Evolutionary conservation across 208 protist species (phyloP).

Genomic region (Leishmania mexicana): DNA sequence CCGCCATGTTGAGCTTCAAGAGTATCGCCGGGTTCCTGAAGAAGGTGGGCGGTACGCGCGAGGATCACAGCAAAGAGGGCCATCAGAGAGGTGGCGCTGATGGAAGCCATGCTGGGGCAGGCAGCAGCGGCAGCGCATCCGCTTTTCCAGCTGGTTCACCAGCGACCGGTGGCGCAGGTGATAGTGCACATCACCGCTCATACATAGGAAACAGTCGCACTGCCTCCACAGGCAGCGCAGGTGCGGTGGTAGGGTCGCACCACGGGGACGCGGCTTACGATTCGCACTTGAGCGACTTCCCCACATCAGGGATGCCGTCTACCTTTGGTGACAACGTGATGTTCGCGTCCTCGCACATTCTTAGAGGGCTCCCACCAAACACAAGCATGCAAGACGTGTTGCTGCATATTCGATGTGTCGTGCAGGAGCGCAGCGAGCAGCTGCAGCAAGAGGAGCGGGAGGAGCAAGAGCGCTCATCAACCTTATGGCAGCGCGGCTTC

Average conservation of each 20-base stretch:
- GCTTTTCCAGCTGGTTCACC: background rate
- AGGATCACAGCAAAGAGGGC: constrained; percentile 17
- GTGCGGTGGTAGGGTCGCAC: background rate
- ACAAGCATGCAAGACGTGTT: constrained; percentile 63
- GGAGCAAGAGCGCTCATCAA: background rate
- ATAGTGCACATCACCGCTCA: background rate
- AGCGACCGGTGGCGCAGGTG: background rate
- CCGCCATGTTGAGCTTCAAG: constrained; percentile 60
- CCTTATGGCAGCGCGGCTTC: background rate
- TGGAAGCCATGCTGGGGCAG: background rate
- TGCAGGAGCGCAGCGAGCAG: constrained; percentile 33
- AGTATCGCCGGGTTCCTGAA: constrained; percentile 59
- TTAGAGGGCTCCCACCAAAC: constrained; percentile 53
- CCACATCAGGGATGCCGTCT: constrained; percentile 26
- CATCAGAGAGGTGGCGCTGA: constrained; percentile 2
- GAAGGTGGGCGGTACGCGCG: constrained; percentile 40
- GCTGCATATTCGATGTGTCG: constrained; percentile 49
- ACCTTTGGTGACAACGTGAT: constrained; percentile 36
- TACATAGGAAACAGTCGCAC: background rate
- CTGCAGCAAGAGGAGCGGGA: constrained; percentile 25
- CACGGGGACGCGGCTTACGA: constrained; percentile 4
- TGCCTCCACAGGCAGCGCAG: background rate
- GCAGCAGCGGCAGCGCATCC: background rate
- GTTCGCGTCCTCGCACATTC: constrained; percentile 32
- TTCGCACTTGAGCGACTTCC: constrained; percentile 20